Percentiles rank a stretch among this genome's conserved stretches.
Evolutionary conservation across 2,329 filamentous ascomycete species (phyloP).

Genomic region (Elsinoe ampelina): DNA sequence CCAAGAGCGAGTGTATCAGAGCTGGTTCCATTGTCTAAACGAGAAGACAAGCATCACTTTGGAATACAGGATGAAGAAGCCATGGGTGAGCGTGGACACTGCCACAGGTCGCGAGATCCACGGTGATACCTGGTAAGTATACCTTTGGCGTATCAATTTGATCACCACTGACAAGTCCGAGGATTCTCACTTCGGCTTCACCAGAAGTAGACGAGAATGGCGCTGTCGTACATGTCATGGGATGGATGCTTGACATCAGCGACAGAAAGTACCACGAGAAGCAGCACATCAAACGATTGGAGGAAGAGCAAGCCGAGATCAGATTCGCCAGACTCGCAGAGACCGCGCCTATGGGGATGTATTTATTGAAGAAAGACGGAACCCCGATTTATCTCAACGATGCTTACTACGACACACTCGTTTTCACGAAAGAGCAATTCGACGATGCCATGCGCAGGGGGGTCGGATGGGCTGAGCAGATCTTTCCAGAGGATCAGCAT

Average conservation of each 20-base stretch:
- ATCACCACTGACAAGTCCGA: not conserved
- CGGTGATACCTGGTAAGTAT: conserved; percentile 23
- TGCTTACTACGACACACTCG: conserved; percentile 31
- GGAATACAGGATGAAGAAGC: conserved; percentile 31
- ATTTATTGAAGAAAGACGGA: conserved; percentile 26
- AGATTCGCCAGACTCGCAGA: conserved; percentile 12
- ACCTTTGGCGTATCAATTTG: not conserved
- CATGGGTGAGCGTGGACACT: conserved; percentile 25
- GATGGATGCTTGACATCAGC: conserved; percentile 29
- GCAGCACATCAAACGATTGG: conserved; percentile 27
- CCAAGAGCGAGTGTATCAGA: conserved; percentile 23
- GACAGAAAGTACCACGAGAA: conserved; percentile 27
- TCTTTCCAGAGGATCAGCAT: conserved; percentile 26
- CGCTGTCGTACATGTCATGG: conserved; percentile 22
- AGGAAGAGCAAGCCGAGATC: conserved; percentile 12
- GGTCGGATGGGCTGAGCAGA: conserved; percentile 22
- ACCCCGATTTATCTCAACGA: conserved; percentile 33
- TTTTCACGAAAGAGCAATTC: conserved; percentile 19
- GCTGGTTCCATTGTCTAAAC: conserved; percentile 26
- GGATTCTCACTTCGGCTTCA: conserved; percentile 24
- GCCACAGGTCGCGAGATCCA: conserved; percentile 21
- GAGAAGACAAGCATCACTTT: conserved; percentile 28
- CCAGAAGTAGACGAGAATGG: conserved; percentile 26
- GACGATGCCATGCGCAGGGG: conserved; percentile 16
- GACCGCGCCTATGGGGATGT: conserved; percentile 12